phyloP scores from a whole-genome alignment of 139 green algal species.

The Ostreobium quekettii region DNA sequence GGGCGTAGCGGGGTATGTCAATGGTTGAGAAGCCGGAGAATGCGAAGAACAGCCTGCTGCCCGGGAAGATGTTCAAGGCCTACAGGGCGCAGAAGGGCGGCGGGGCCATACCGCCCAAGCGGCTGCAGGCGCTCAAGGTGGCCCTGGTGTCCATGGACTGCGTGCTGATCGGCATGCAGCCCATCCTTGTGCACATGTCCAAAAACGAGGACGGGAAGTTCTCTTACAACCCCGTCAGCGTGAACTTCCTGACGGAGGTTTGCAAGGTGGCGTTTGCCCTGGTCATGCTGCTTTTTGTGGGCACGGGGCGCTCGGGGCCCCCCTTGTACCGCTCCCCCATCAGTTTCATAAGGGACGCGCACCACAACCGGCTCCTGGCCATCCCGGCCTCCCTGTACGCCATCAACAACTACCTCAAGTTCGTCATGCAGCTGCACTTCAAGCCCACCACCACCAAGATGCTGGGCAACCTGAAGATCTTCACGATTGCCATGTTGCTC shows the following conservation, averaged over 20 bases:
- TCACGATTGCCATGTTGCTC: conserved; percentile 68
- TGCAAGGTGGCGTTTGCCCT: conserved; percentile 82
- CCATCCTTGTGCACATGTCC: conserved; percentile 89
- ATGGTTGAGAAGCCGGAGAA: no score
- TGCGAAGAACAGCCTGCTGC: no score
- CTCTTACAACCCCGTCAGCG: conserved; percentile 75
- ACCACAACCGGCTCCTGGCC: conserved; percentile 76
- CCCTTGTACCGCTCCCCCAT: conserved; percentile 55
- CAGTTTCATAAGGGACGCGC: conserved; percentile 52
- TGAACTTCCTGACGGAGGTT: conserved; percentile 89
- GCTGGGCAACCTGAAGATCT: conserved; percentile 86
- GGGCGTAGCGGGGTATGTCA: no score
- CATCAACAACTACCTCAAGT: conserved; percentile 96
- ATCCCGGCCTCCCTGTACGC: conserved; percentile 84
- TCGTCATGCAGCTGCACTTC: conserved; percentile 90
- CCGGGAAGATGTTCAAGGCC: no score
- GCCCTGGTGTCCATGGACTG: neutral
- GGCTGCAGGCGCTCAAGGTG: neutral
- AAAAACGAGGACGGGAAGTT: conserved; percentile 81
- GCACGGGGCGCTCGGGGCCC: conserved; percentile 51
- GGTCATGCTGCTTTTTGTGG: conserved; percentile 63
- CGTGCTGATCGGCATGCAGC: conserved; percentile 49
- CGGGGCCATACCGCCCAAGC: neutral
- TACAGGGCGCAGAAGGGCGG: no score
- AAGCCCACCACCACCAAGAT: conserved; percentile 96